Conservation (phyloP, 306 rosid genomes). For the Adenanthera pavonina region DNA sequence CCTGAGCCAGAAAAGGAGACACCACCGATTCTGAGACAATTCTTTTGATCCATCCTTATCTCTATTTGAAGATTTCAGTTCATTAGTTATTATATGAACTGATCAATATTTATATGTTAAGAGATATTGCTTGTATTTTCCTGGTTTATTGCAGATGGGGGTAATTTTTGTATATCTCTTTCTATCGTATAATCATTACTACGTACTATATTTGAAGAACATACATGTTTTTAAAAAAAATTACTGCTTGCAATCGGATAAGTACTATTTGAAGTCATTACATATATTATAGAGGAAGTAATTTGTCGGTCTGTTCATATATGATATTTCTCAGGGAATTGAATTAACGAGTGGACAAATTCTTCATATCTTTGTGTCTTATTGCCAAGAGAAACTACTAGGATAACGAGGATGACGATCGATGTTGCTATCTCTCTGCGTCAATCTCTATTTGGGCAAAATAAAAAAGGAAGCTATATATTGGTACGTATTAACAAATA, state of each 20-base stretch:
- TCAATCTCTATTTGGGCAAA: not conserved
- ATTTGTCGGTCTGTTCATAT: too few relatives aligned
- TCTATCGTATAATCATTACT: not conserved
- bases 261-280: too few relatives aligned
- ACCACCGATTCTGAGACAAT: slow-evolving; percentile 43
- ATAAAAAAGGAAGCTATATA: not conserved
- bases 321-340: too few relatives aligned
- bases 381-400: too few relatives aligned
- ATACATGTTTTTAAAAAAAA: not conserved
- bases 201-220: not conserved
- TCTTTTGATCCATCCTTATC: slow-evolving; percentile 42
- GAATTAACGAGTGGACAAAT: too few relatives aligned
- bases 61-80: not conserved
- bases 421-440: too few relatives aligned
- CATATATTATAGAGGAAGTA: too few relatives aligned
- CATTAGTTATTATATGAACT: too few relatives aligned
- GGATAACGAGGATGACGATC: too few relatives aligned
- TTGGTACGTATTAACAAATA: not conserved
- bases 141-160: slow-evolving; percentile 28
- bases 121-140: slow-evolving; percentile 36
- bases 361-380: too few relatives aligned
- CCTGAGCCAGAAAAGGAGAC: slow-evolving; percentile 26
- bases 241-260: too few relatives aligned
- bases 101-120: slow-evolving; percentile 18
- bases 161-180: slow-evolving; percentile 2